Base-by-base conservation (phyloP, 352 stramenopile species). In the Globisporangium rhizosaccharum region DNA sequence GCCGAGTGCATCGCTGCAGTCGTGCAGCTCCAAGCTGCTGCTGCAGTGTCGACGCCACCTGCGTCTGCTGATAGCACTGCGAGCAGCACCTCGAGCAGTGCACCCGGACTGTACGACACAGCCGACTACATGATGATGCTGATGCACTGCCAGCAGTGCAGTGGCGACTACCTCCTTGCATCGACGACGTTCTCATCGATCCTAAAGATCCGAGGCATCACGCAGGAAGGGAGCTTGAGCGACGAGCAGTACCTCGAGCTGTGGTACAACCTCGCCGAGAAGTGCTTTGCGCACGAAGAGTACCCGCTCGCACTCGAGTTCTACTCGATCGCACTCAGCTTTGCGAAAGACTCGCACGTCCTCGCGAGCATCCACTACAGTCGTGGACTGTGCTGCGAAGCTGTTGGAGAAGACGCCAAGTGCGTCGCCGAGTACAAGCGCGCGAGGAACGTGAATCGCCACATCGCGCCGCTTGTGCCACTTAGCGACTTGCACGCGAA, bases 351-450 rank as follows among this genome's bases (percentile, higher is more conserved):
- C 51, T 87, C 81, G 37, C 66, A 75, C 41, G 66, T 82, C 28
- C 50, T 88, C 15, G 76, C 79, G 10, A 61, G 62, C 1, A 70
- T 88, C 17, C 65, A 82, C 44, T 87, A 85, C 57, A 73, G 81
- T 18, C 71, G 84, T 28, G 81, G 74, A 0, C 55, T 88, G 11
- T 90, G 81, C 53, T 82, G 71, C 26, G 72, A 86, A 30, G 70
- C 78, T 5, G 56, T 87, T 0, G 71, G 75, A 11, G 75, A 88
- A 47, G 58, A 70, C 30, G 56, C 59, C 28, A 80, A 79, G 26
- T 88, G 76, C 28, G 59, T 70, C 25, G 71, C 71, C 1, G 81
- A 90, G 58, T 90, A 77, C 57, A 90, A 90, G 44, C 81, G 81
- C 15, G 81, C 78, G 14, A 59, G 73, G 7, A 90, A 83, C 20